Evolutionary conservation across 73 alveolate species (phyloP).

Genomic region (Paramecium tetraurelia): DNA sequence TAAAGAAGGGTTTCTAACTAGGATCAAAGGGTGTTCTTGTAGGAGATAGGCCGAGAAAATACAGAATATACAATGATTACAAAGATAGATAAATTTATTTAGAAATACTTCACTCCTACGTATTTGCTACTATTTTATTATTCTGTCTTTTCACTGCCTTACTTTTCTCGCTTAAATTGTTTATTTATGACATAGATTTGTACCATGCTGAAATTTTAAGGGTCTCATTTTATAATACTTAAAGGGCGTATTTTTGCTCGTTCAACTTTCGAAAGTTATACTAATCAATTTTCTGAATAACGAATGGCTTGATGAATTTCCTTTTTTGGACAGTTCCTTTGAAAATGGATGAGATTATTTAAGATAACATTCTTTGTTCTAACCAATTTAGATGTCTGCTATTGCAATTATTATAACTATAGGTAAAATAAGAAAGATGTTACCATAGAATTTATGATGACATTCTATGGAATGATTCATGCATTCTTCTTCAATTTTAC

Average conservation of each 20-base stretch:
- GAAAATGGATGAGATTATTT: neutral
- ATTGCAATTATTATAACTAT: neutral
- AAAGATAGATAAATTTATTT: neutral
- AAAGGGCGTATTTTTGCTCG: neutral
- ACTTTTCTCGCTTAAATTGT: neutral
- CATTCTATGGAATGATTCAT: neutral
- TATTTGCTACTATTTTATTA: neutral
- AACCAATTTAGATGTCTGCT: neutral
- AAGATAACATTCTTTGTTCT: neutral
- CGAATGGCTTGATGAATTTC: slow-evolving; percentile 42
- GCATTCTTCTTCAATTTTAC: neutral
- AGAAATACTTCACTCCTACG: neutral
- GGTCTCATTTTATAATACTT: neutral
- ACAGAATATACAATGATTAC: too few relatives aligned
- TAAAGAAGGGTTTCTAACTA: neutral
- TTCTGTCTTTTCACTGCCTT: neutral
- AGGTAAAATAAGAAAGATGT: neutral
- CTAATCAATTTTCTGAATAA: neutral
- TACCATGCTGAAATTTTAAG: neutral
- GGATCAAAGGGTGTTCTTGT: neutral
- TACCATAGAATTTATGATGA: neutral
- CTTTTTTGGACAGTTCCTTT: neutral
- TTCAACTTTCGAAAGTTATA: neutral
- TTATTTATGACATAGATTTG: neutral
- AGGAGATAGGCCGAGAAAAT: neutral